Evolutionary conservation across 805 yeast genomes (phyloP).

Genomic region (Lachancea mirantina): DNA sequence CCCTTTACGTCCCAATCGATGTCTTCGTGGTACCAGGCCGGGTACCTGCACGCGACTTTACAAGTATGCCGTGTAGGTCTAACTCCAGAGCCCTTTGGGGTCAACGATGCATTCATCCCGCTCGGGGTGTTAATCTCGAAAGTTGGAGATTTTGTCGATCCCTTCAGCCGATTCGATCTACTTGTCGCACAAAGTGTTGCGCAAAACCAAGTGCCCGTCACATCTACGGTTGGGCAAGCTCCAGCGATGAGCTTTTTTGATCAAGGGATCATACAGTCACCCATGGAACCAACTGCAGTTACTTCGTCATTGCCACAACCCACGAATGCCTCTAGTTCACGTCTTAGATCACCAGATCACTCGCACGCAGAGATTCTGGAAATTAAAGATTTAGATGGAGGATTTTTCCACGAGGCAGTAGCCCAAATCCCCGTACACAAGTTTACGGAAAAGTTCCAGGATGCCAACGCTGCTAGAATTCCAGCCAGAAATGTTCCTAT

Average conservation of each 20-base stretch:
- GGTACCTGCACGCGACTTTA: conserved; percentile 53
- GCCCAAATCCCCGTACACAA: conserved; percentile 23
- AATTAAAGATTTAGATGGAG: conserved; percentile 19
- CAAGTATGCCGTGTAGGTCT: conserved; percentile 43
- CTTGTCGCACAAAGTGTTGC: conserved; percentile 6
- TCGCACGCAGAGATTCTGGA: conserved; percentile 23
- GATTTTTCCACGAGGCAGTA: conserved; percentile 22
- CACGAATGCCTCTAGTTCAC: neutral
- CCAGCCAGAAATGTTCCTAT: neutral
- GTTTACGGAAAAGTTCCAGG: conserved; percentile 9
- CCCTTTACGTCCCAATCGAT: conserved; percentile 69
- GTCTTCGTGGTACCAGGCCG: conserved; percentile 71
- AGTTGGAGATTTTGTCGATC: conserved; percentile 23
- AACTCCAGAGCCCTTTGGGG: conserved; percentile 23
- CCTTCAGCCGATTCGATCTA: conserved; percentile 22
- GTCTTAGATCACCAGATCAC: conserved; percentile 15
- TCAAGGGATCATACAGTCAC: neutral
- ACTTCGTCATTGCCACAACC: neutral
- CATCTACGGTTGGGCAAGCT: neutral
- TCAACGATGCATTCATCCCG: conserved; percentile 21
- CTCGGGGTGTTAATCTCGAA: conserved; percentile 19
- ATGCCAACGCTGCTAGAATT: conserved; percentile 36
- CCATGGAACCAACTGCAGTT: too few species aligned
- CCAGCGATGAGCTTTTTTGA: too few species aligned
- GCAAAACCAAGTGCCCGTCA: conserved; percentile 2